These are phyloP conservation scores for Nectriaceae sp. DNA, from an alignment of 2,329 filamentous ascomycete genomes.

Conservation along the genomic window DNA sequence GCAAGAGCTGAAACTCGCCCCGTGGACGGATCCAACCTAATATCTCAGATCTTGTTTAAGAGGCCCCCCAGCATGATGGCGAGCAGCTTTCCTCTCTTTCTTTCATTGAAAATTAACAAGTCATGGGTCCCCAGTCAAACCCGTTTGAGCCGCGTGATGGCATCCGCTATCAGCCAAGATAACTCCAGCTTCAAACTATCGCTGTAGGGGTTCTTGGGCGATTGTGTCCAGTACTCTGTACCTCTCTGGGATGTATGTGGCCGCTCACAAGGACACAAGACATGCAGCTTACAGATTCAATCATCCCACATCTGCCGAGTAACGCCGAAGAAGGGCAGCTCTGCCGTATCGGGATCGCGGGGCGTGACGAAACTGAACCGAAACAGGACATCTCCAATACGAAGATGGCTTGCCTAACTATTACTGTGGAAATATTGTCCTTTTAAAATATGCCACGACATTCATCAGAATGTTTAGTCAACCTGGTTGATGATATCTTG, in stretches of 20 bases:
- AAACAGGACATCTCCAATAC: too few relatives aligned
- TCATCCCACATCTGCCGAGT: neutral
- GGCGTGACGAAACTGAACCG: too few relatives aligned
- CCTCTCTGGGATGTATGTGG: neutral
- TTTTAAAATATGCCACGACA: too few relatives aligned
- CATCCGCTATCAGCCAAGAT: too few relatives aligned
- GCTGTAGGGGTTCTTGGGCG: neutral
- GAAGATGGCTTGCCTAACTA: too few relatives aligned
- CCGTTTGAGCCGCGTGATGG: neutral
- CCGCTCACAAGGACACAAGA: neutral
- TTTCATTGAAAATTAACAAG: slow-evolving; percentile 5
- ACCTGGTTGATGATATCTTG: too few relatives aligned
- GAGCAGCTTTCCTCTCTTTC: slow-evolving; percentile 4
- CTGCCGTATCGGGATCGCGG: too few relatives aligned
- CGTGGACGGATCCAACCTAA: slow-evolving; percentile 18
- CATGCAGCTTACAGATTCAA: neutral
- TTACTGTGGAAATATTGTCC: too few relatives aligned
- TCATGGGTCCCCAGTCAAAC: slow-evolving; percentile 6
- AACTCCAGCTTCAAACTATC: too few relatives aligned
- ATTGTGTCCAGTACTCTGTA: neutral
- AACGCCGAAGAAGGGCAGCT: neutral
- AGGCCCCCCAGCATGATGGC: slow-evolving; percentile 9
- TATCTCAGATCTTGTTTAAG: slow-evolving; percentile 15
- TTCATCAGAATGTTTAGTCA: too few relatives aligned
- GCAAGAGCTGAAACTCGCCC: slow-evolving; percentile 31